A percentile compares a stretch with the other conserved stretches of the same genome.
Conservation (phyloP, 371 early-diverging fungal species). For the Basidiobolus heterosporus region DNA sequence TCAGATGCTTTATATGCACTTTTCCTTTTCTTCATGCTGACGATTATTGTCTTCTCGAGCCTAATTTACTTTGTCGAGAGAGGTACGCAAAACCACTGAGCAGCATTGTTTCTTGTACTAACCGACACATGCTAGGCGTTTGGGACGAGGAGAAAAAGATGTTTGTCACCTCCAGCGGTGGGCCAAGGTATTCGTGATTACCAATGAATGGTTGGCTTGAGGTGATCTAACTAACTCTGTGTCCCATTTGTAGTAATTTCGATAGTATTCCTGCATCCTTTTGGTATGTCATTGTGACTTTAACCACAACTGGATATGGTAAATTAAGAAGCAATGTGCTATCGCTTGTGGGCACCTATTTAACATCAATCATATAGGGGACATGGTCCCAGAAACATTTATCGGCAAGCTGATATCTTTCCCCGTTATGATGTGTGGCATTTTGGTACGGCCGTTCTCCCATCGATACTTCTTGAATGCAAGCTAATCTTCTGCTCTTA, state of each 20-base stretch:
- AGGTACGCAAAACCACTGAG: conserved; percentile 19
- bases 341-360: too few relatives aligned
- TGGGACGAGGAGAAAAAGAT: conserved; percentile 54
- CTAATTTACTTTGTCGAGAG: conserved; percentile 74
- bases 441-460: conserved; percentile 30
- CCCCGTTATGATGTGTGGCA: conserved; percentile 72
- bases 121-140: conserved; percentile 12
- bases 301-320: conserved; percentile 76
- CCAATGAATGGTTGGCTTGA: too few relatives aligned
- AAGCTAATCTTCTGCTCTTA: background rate
- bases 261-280: conserved; percentile 70
- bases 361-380: conserved; percentile 6
- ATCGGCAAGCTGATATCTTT: conserved; percentile 69
- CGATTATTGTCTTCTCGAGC: conserved; percentile 54
- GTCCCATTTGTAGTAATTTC: conserved; percentile 38
- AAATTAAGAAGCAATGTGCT: too few relatives aligned
- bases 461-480: background rate
- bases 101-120: background rate
- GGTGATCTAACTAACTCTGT: too few relatives aligned
- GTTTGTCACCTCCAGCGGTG: conserved; percentile 44
- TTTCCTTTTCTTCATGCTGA: conserved; percentile 58
- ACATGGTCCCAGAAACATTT: conserved; percentile 71
- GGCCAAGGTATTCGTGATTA: conserved; percentile 25
- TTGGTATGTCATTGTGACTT: conserved; percentile 68
- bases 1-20: conserved; percentile 62